These are phyloP conservation scores for Tricholoma flavovirens DNA, from an alignment of 768 basidiomycete genomes.

Conservation along the genomic window DNA sequence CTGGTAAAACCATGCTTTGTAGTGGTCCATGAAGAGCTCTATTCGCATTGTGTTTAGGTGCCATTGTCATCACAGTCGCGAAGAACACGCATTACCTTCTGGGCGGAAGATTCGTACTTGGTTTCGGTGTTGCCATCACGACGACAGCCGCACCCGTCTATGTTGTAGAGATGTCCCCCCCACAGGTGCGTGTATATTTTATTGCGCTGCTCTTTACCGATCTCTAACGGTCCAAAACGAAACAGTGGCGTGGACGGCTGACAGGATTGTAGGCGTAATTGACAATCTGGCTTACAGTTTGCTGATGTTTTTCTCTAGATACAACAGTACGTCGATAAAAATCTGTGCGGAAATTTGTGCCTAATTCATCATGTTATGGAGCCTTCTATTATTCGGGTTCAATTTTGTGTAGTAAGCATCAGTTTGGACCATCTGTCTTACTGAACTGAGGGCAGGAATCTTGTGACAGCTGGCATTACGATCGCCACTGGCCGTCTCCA, in stretches of 20 bases:
- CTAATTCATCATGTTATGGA: constrained; percentile 7
- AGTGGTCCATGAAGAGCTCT: neutral
- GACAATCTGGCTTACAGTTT: neutral
- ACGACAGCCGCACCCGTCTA: constrained; percentile 44
- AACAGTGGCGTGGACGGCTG: constrained; percentile 43
- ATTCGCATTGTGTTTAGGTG: constrained; percentile 24
- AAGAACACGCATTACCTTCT: constrained; percentile 42
- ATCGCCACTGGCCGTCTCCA: constrained; percentile 35
- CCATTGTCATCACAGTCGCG: constrained; percentile 41
- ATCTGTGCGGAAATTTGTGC: constrained; percentile 3
- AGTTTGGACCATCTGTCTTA: neutral
- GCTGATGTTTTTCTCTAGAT: constrained; percentile 15
- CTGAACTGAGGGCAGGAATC: neutral
- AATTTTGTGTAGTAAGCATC: constrained; percentile 31
- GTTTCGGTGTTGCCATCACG: constrained; percentile 46
- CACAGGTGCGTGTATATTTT: constrained; percentile 29
- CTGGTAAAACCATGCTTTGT: constrained; percentile 21
- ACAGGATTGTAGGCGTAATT: constrained; percentile 38
- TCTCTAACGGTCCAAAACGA: neutral
- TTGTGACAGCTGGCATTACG: constrained; percentile 30
- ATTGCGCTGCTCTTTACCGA: neutral
- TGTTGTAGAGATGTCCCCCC: constrained; percentile 56
- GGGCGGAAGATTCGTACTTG: constrained; percentile 47
- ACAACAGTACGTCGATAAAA: constrained; percentile 26
- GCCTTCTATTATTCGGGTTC: constrained; percentile 44